Conservation (phyloP, 1,139 yeast genomes). For the Kazachstania sp. region DNA sequence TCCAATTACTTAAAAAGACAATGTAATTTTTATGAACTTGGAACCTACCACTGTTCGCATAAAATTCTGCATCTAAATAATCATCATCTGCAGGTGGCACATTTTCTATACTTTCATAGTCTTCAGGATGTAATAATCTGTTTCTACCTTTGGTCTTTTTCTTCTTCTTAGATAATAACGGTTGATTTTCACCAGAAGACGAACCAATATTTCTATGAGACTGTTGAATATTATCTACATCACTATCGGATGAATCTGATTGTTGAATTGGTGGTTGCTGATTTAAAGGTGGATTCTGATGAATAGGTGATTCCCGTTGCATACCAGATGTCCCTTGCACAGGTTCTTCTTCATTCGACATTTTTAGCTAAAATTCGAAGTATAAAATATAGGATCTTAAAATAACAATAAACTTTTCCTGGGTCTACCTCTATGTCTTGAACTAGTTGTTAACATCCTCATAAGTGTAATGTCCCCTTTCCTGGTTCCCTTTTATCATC, state of each 20-base stretch:
- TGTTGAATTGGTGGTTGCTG: neutral
- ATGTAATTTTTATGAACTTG: conserved; percentile 20
- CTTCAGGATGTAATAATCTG: conserved; percentile 1
- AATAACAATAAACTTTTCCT: too few species aligned
- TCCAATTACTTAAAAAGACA: conserved; percentile 22
- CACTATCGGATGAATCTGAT: conserved; percentile 2
- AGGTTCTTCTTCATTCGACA: neutral
- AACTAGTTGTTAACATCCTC: too few species aligned
- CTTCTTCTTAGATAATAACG: neutral
- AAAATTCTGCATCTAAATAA: conserved; percentile 11
- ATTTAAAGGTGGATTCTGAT: neutral
- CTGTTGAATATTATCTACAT: conserved; percentile 1
- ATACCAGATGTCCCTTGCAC: neutral
- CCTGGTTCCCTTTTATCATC: too few species aligned
- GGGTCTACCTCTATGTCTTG: too few species aligned
- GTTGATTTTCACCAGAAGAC: neutral
- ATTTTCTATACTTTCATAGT: neutral
- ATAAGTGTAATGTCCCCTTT: too few species aligned
- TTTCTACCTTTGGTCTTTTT: conserved; percentile 1
- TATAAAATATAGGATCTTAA: too few species aligned
- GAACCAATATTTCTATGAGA: conserved; percentile 6
- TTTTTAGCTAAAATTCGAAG: neutral
- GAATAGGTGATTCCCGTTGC: neutral
- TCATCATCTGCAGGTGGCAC: conserved; percentile 2
- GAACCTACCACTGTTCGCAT: conserved; percentile 13